Percentiles rank a stretch among this genome's conserved stretches.
phyloP scores from a whole-genome alignment of 2,329 filamentous ascomycete genomes.

The Pseudocercospora fuligena region DNA sequence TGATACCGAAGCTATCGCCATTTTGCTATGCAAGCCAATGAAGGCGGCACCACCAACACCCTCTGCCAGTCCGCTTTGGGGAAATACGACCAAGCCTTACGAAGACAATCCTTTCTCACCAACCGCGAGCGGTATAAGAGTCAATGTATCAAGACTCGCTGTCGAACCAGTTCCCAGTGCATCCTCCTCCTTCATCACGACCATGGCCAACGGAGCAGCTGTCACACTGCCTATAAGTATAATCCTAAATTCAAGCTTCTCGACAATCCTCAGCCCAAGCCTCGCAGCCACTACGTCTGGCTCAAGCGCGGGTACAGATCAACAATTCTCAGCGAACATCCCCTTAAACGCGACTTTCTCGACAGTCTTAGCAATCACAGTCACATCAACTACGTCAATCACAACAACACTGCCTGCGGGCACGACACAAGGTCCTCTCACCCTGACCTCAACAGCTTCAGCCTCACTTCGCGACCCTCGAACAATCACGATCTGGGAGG shows the following conservation, averaged over 20 bases:
- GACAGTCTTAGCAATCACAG: not conserved
- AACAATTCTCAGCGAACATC: not conserved
- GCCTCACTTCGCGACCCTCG: not conserved
- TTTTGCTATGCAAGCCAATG: not conserved
- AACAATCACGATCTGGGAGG: not conserved
- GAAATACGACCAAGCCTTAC: not conserved
- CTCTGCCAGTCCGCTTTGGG: not conserved
- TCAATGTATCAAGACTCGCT: not conserved
- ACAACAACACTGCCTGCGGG: too few relatives aligned
- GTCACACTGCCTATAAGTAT: not conserved
- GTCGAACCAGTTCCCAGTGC: not conserved
- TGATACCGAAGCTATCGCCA: not conserved
- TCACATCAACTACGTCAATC: not conserved
- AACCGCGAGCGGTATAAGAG: not conserved
- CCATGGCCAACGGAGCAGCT: not conserved
- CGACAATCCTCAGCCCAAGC: not conserved
- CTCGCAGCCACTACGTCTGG: not conserved
- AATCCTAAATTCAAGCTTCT: not conserved
- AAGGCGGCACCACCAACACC: not conserved
- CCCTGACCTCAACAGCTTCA: not conserved
- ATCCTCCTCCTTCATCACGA: not conserved
- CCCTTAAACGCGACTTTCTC: not conserved
- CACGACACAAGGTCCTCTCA: not conserved
- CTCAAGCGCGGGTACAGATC: not conserved
- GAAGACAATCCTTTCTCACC: not conserved